Evolutionary conservation across 177 flowering plant species (phyloP), one percentile per base, ranked within the genome.

Genomic region (Viscum album): DNA sequence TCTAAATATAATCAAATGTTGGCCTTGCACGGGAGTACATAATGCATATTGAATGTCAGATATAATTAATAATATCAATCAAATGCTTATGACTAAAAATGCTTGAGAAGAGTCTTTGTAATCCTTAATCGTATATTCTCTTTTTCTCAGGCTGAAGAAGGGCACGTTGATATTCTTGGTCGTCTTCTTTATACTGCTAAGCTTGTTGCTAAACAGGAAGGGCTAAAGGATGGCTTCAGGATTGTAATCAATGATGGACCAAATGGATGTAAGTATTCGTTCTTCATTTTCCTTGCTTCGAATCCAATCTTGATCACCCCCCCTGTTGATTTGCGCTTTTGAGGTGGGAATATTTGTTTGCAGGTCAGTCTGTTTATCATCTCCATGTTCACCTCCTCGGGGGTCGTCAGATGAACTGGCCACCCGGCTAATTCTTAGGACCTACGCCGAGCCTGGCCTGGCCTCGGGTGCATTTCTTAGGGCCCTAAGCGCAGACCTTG

Each of bases 341-440:
- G 30, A 32, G 36, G 26, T 0, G 65, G 1, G n/a, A 30, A n/a
- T 72, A 0, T 50, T 41, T 56, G 54, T 56, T 68, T 76, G 77
- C 87, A 94, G 97, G 97, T 73, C 97, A 94, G 79, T 89, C 99
- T 71, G 99, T 94, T 66, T 89, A 88, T 74, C 97, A 92, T 75
- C 63, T 94, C 71, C 99, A 94, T 45, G 69, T 94, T 67, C 97
- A 94, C 74, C 88, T 94, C 66, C 76, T 94, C 34, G 99, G 99
- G 19, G 99, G 99, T 59, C 86, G 99, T 0, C 96, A 94, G 71
- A 89, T 94, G 97, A 87, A 89, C 80, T 94, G 97, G 99, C 97
- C 99, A 11, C 94, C 99, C 34, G 97, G 96, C 81, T 93, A 85
- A 89, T n/a, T 54, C 52, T 45, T n/a, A n/a, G n/a, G n/a, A n/a